Base-by-base conservation (phyloP, 148 eudicot genomes). In the Chenopodium album region DNA sequence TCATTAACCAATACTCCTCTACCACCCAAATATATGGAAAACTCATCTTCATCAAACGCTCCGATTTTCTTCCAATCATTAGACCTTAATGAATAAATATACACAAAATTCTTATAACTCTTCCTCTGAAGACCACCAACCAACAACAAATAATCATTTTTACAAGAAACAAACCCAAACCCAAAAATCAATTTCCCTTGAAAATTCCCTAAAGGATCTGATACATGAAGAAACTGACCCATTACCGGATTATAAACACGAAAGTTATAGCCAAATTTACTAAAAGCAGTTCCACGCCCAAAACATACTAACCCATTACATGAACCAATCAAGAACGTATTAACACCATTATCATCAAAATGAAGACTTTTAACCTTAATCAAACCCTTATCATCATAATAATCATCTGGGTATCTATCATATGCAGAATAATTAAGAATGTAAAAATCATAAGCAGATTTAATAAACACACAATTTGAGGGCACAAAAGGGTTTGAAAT, bases 261-360 rank as follows among this genome's bases (percentile, higher is more conserved):
- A 32, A 84, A 84, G 54, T 34, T 17, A 77, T 84, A 84, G 17
- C 68, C 64, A 76, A 70, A 70, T 12, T n/a, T 44, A n/a, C 47
- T 29, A 70, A 17, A 47, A 7, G 32, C 8, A 31, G 20, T 44
- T 13, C 83, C 73, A 23, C 86, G 64, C 22, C 86, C 86, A 77
- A 76, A 80, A n/a, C 86, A 84, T 41, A 84, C 73, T 68, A 84
- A 84, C 26, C 86, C 86, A 80, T 84, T 80, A 77, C 68, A 80
- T n/a, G 86, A 84, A 34, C 84, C 86, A 77, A 84, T 80, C 23
- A 84, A 77, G 54, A 84, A 84, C 80, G 86, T 84, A 76, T 80
- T 77, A 72, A 84, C 86, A 79, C 81, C 77, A 80, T 84, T 84
- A 80, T 84, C 83, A 84, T 12, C 48, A 77, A 71, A 84, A 16